phyloP scores from a whole-genome alignment of 495 filamentous ascomycete genomes.

The Penicillium silybi region DNA sequence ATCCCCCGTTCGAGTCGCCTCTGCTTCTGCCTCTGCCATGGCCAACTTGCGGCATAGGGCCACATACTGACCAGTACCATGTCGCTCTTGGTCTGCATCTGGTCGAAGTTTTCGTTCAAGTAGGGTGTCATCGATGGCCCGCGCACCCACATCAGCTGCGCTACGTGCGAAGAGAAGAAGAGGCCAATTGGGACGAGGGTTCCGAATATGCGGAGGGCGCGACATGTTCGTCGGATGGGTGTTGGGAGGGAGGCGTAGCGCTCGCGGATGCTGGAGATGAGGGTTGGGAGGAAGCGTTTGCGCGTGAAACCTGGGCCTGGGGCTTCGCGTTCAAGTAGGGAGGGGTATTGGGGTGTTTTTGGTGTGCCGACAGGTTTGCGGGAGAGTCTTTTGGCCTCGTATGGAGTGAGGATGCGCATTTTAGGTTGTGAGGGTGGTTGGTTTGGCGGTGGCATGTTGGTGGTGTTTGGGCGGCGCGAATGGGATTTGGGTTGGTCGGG shows the following conservation, averaged over 20 bases:
- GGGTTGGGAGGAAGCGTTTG: slow-evolving; percentile 13
- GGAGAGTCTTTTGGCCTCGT: slow-evolving; percentile 16
- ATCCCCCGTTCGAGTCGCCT: slow-evolving; percentile 48
- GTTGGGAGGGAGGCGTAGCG: slow-evolving; percentile 32
- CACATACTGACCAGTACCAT: slow-evolving; percentile 48
- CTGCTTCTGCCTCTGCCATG: slow-evolving; percentile 39
- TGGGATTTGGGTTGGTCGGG: not conserved
- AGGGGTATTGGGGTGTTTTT: not conserved
- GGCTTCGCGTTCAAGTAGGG: not conserved
- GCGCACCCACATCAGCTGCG: slow-evolving; percentile 57
- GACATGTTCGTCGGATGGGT: slow-evolving; percentile 25
- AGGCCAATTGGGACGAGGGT: slow-evolving; percentile 61
- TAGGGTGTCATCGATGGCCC: slow-evolving; percentile 77
- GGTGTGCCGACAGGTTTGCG: not conserved
- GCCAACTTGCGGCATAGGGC: slow-evolving; percentile 28
- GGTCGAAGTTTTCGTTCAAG: slow-evolving; percentile 61
- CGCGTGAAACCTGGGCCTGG: slow-evolving; percentile 10
- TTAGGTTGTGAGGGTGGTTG: slow-evolving; percentile 1
- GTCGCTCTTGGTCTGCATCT: slow-evolving; percentile 50
- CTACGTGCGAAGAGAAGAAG: slow-evolving; percentile 61
- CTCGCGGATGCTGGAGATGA: slow-evolving; percentile 30
- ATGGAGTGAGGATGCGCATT: slow-evolving; percentile 22
- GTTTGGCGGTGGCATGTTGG: slow-evolving; percentile 9
- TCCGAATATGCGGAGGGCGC: slow-evolving; percentile 47
- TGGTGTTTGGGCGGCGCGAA: not conserved